phyloP scores from a whole-genome alignment of 805 yeast genomes.

The Barnettozyma botsteinii region DNA sequence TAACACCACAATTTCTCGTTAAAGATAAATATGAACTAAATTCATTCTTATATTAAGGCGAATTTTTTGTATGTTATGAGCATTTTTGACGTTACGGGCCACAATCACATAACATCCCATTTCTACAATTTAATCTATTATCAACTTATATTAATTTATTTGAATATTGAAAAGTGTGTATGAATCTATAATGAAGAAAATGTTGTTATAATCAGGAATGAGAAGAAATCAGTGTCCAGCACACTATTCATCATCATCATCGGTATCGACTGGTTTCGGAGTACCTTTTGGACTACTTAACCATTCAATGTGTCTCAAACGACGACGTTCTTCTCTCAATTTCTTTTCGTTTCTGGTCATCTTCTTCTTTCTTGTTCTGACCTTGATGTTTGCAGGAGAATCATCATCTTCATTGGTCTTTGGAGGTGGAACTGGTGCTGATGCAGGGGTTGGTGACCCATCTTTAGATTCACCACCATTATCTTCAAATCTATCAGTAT shows the following conservation, averaged over 20 bases:
- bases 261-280: slow-evolving; percentile 90
- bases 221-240: neutral
- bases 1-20: no score
- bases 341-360: slow-evolving; percentile 96
- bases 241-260: slow-evolving; percentile 60
- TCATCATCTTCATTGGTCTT: slow-evolving; percentile 63
- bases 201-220: no score
- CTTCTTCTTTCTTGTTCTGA: slow-evolving; percentile 90
- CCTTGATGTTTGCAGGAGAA: slow-evolving; percentile 94
- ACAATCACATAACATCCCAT: no score
- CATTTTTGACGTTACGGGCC: no score
- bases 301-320: slow-evolving; percentile 93
- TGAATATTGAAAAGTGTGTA: neutral
- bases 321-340: slow-evolving; percentile 84
- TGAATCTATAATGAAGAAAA: no score
- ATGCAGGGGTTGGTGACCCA: slow-evolving; percentile 40
- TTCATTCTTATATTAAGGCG: no score
- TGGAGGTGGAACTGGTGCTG: slow-evolving; percentile 34
- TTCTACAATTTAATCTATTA: no score
- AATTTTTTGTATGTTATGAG: no score
- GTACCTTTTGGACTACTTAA: slow-evolving; percentile 95
- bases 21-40: no score
- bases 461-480: slow-evolving; percentile 46
- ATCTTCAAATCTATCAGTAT: slow-evolving; percentile 77
- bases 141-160: no score